phyloP scores from a whole-genome alignment of 805 yeast species.

The Ogataea dorogensis region DNA sequence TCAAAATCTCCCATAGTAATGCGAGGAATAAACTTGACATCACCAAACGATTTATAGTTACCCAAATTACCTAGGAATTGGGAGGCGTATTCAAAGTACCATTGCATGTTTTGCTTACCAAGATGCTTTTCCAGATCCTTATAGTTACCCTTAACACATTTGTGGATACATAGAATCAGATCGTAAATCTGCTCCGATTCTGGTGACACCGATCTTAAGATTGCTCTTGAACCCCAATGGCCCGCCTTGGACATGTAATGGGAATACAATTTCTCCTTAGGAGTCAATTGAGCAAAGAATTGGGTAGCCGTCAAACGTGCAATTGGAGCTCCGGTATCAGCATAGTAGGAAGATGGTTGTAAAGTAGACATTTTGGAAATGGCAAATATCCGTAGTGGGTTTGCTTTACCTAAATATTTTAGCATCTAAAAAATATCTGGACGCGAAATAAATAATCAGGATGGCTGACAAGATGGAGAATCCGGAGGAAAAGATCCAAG shows the following conservation, averaged over 20 bases:
- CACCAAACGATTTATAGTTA: constrained; percentile 85
- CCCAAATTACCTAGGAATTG: constrained; percentile 75
- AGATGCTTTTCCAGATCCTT: constrained; percentile 35
- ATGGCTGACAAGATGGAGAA: constrained; percentile 57
- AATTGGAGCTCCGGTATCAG: constrained; percentile 67
- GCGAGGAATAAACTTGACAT: constrained; percentile 77
- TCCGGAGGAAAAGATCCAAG: constrained; percentile 82
- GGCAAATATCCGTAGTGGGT: constrained; percentile 5
- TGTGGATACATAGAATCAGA: constrained; percentile 60
- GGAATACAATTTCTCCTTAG: constrained; percentile 66
- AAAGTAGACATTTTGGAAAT: constrained; percentile 14
- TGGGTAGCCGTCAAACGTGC: constrained; percentile 65
- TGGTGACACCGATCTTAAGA: constrained; percentile 76
- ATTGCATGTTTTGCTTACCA: constrained; percentile 37
- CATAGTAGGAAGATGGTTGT: constrained; percentile 37
- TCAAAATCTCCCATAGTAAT: constrained; percentile 48
- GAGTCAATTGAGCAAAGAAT: constrained; percentile 65
- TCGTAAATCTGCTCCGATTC: constrained; percentile 78
- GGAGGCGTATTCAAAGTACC: constrained; percentile 70
- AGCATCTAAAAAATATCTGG: constrained; percentile 2
- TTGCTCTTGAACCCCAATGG: constrained; percentile 79
- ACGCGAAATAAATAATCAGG: constrained; percentile 11
- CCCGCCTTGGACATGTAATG: constrained; percentile 82
- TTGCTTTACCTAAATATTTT: constrained; percentile 7
- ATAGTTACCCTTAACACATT: constrained; percentile 47